Base-by-base conservation (phyloP, 2,329 filamentous ascomycete genomes). In the Elsinoe ampelina region DNA sequence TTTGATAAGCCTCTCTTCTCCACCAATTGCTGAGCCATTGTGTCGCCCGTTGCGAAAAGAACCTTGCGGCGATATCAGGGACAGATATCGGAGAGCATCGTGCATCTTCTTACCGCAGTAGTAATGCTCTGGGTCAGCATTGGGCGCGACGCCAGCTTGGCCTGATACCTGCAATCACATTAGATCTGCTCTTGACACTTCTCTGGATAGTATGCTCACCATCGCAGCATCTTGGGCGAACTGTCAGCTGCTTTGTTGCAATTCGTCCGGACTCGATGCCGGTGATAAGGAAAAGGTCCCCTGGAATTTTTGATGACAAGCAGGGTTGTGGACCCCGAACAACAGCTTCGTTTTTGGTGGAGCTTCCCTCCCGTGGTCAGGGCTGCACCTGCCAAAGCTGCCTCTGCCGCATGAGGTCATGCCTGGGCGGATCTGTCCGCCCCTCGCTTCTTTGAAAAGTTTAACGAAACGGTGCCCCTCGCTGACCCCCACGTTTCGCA, bases 1-100 rank as follows among this genome's bases (percentile, higher is more conserved):
- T 87, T 86, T 63, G 85, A 74, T 22, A 87, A 63, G 15, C 90
- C 91, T 66, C 80, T 84, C 71, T 83, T 85, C 74, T 97, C 92
- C 59, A 98, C 87, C 35, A 83, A 78, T 74, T 97, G 92, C 73
- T 98, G 93, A 36, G 93, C 89, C 63, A 95, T 84, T 59, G 86
- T 78, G 74, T 98, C 93, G 66, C 93, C 93, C 12, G 90, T 88
- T 58, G 87, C 91, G 70, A 97, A 98, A 61, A 98, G 84, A 59
- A 97, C 71, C 81, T 84, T 61, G 17, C 19, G 3, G 4, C 34
- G 34, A 10, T 17, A 41, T 15, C 42, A 43, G 47, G 39, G 58
- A 51, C 22, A 10, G 39, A 45, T 11, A n/a, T 47, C 38, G 8
- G 45, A 22, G 12, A 15, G 42, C 8, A 34, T 15, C 15, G 30